These are phyloP conservation scores for Solanum habrochaites DNA, from an alignment of 257 asterid genomes.

Conservation along the genomic window DNA sequence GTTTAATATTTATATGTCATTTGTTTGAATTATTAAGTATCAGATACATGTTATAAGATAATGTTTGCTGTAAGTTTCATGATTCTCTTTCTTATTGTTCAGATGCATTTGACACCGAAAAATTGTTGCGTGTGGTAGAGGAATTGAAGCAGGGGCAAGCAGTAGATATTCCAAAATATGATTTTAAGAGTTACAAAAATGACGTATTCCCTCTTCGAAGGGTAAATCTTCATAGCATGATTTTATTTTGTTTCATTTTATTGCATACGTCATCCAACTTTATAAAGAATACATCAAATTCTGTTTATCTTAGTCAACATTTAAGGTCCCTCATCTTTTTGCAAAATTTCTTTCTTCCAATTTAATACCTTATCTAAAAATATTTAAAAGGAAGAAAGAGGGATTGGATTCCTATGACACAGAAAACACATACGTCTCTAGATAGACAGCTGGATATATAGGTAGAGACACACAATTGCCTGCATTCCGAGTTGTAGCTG, in stretches of 20 bases:
- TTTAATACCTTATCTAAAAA: neutral
- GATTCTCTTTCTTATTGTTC: slow-evolving; percentile 5
- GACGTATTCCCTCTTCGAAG: slow-evolving; percentile 69
- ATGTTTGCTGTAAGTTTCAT: neutral
- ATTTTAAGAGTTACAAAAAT: slow-evolving; percentile 74
- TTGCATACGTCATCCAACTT: neutral
- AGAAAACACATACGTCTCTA: neutral
- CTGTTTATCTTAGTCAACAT: neutral
- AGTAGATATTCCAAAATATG: slow-evolving; percentile 92
- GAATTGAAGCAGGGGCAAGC: slow-evolving; percentile 72
- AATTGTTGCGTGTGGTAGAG: slow-evolving; percentile 62
- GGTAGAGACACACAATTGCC: neutral
- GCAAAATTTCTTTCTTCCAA: neutral
- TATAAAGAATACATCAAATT: neutral
- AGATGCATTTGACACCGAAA: slow-evolving; percentile 86
- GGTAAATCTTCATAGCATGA: slow-evolving; percentile 27
- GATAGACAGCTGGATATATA: neutral
- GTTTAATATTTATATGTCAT: neutral
- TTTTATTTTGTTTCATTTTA: neutral
- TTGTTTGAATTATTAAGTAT: neutral
- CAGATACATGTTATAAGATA: neutral
- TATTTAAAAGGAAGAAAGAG: neutral
- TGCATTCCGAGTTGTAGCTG: neutral
- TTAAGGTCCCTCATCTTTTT: neutral
- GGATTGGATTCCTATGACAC: neutral